Evolutionary conservation across 2,329 filamentous ascomycete genomes (phyloP).

Genomic region (Colletotrichum cereale): DNA sequence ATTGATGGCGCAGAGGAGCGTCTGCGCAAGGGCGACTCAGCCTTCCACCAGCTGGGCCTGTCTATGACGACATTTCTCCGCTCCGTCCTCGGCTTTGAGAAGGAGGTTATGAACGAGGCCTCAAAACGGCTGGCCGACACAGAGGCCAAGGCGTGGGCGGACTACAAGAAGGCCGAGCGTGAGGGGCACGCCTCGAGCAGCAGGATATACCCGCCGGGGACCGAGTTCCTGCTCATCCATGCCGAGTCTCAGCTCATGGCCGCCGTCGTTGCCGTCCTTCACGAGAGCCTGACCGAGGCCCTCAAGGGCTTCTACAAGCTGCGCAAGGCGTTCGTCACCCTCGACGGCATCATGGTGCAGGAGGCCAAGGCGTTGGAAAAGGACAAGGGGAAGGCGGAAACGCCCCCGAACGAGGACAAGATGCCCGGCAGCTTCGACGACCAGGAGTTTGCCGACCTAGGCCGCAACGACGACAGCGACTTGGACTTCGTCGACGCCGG

Average conservation of each 20-base stretch:
- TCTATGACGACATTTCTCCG: conserved; percentile 87
- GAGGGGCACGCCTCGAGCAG: conserved; percentile 43
- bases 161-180: conserved; percentile 78
- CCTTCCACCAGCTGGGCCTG: conserved; percentile 89
- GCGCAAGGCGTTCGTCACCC: conserved; percentile 85
- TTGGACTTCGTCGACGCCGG: conserved; percentile 69
- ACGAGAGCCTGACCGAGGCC: conserved; percentile 92
- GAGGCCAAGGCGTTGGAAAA: conserved; percentile 67
- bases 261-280: conserved; percentile 88
- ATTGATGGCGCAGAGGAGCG: conserved; percentile 84
- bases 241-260: conserved; percentile 91
- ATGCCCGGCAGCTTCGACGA: conserved; percentile 56
- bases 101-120: conserved; percentile 89
- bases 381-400: conserved; percentile 39
- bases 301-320: conserved; percentile 94
- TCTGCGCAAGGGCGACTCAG: conserved; percentile 78
- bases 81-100: conserved; percentile 91
- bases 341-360: conserved; percentile 82
- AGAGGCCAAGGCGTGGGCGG: conserved; percentile 80
- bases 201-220: conserved; percentile 81
- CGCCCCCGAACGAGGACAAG: conserved; percentile 46
- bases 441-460: conserved; percentile 49
- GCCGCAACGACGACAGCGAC: conserved; percentile 52
- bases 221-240: conserved; percentile 87
- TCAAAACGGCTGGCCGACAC: conserved; percentile 78